phyloP scores from a whole-genome alignment of 2,329 filamentous ascomycete genomes.

The Fusarium camptoceras region DNA sequence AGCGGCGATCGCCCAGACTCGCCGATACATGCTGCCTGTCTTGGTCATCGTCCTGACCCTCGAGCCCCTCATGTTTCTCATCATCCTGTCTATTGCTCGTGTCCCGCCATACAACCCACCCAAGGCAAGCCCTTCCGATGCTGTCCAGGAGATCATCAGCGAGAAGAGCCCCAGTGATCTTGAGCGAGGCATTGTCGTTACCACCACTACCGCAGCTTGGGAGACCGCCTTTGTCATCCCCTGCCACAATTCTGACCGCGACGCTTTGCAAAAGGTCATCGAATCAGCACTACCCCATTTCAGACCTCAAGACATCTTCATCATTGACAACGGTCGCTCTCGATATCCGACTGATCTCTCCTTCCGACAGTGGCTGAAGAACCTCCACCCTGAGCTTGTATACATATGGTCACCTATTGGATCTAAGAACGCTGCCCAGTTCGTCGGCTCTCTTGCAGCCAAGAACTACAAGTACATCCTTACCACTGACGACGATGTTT shows the following conservation, averaged over 20 bases:
- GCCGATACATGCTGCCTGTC: conserved; percentile 1
- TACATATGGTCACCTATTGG: conserved; percentile 15
- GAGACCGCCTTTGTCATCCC: conserved; percentile 4
- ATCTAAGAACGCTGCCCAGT: conserved; percentile 4
- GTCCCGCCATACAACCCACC: conserved; percentile 1
- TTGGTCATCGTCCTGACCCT: conserved; percentile 8
- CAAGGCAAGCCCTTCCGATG: not conserved
- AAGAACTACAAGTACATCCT: conserved; percentile 9
- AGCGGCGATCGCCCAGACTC: not conserved
- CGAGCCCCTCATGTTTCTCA: conserved; percentile 17
- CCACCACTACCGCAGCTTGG: not conserved
- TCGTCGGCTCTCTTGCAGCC: conserved; percentile 1
- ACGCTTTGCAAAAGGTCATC: not conserved
- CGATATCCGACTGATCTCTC: not conserved
- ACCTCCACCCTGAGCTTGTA: not conserved
- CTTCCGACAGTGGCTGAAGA: conserved; percentile 5
- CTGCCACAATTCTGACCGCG: conserved; percentile 5
- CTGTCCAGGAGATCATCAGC: rapidly evolving
- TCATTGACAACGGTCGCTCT: conserved; percentile 6
- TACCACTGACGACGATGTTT: conserved; percentile 10
- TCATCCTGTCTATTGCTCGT: conserved; percentile 3
- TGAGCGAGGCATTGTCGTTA: not conserved
- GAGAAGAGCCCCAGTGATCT: not conserved
- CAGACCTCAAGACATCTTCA: conserved; percentile 11
- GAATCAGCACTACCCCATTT: conserved; percentile 3